Evolutionary conservation across 768 basidiomycete species (phyloP).

Genomic region (Macrolepiota dolichaula): DNA sequence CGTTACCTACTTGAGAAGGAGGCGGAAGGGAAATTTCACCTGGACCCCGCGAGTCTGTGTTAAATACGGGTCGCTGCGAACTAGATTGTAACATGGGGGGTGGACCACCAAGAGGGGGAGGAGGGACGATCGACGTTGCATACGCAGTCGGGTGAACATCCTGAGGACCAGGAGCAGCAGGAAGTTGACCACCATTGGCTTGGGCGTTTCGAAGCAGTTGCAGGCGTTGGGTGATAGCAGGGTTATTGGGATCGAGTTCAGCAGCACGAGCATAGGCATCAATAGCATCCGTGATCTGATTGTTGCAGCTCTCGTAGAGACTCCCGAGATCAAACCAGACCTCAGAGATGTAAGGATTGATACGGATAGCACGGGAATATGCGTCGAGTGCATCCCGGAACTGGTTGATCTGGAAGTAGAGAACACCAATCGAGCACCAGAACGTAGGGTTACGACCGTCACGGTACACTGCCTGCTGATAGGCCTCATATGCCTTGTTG

Average conservation of each 20-base stretch:
- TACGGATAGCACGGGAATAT: conserved; percentile 96
- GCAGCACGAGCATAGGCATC: conserved; percentile 95
- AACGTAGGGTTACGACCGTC: conserved; percentile 99
- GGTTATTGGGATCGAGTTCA: conserved; percentile 88
- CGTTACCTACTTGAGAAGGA: conserved; percentile 46
- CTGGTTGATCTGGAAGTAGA: conserved; percentile 99
- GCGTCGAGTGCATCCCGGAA: conserved; percentile 98
- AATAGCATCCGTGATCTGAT: conserved; percentile 97
- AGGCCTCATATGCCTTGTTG: conserved; percentile 99
- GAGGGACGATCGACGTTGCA: conserved; percentile 71
- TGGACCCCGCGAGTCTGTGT: conserved; percentile 66
- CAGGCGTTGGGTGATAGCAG: conserved; percentile 77
- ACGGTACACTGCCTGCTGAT: conserved; percentile 98
- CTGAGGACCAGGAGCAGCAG: conserved; percentile 88
- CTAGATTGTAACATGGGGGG: conserved; percentile 59
- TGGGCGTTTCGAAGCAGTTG: conserved; percentile 79
- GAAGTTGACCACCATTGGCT: conserved; percentile 67
- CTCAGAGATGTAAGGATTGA: conserved; percentile 95
- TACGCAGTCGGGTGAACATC: conserved; percentile 97
- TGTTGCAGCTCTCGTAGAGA: conserved; percentile 97
- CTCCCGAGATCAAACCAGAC: conserved; percentile 98
- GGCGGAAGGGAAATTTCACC: conserved; percentile 57
- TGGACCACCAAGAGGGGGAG: conserved; percentile 64
- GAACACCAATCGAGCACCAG: conserved; percentile 98
- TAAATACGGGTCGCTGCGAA: conserved; percentile 52